These are phyloP conservation scores for Populus hybrid DNA, from an alignment of 441 rosid species.

Conservation along the genomic window DNA sequence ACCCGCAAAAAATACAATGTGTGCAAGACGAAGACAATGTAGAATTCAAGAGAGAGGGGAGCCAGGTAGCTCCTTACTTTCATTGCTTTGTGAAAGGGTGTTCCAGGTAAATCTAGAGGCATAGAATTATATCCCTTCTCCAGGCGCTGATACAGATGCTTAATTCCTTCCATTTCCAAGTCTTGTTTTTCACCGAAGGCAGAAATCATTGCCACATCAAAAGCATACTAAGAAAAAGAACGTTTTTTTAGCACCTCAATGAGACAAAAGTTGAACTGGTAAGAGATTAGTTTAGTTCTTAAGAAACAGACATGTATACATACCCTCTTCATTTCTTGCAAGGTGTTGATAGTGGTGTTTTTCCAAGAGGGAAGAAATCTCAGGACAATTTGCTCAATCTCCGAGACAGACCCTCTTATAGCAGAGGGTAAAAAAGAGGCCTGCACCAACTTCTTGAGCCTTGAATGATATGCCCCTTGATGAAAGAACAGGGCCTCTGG, in stretches of 20 bases:
- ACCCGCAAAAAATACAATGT: neutral
- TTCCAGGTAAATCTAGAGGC: constrained; percentile 82
- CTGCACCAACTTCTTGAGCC: constrained; percentile 62
- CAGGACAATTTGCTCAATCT: constrained; percentile 63
- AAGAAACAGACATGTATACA: neutral
- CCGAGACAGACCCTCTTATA: constrained; percentile 54
- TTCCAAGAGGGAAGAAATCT: constrained; percentile 55
- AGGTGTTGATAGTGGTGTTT: constrained; percentile 50
- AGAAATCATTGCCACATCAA: constrained; percentile 81
- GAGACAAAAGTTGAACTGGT: constrained; percentile 2
- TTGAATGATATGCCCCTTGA: constrained; percentile 72
- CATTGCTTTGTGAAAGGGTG: constrained; percentile 71
- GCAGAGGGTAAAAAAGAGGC: constrained; percentile 67
- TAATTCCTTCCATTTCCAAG: constrained; percentile 51
- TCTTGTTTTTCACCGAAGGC: constrained; percentile 58
- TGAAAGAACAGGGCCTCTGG: constrained; percentile 85
- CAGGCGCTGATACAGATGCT: constrained; percentile 55
- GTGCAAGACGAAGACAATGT: neutral
- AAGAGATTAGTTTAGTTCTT: neutral
- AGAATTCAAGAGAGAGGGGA: neutral
- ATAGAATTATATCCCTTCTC: constrained; percentile 89
- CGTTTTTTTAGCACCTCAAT: neutral
- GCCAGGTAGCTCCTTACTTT: constrained; percentile 38
- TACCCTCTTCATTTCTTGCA: constrained; percentile 83
- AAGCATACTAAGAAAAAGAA: constrained; percentile 56